These are phyloP conservation scores for Diaporthe sp. DNA, from an alignment of 2,329 filamentous ascomycete species.

Conservation along the genomic window DNA sequence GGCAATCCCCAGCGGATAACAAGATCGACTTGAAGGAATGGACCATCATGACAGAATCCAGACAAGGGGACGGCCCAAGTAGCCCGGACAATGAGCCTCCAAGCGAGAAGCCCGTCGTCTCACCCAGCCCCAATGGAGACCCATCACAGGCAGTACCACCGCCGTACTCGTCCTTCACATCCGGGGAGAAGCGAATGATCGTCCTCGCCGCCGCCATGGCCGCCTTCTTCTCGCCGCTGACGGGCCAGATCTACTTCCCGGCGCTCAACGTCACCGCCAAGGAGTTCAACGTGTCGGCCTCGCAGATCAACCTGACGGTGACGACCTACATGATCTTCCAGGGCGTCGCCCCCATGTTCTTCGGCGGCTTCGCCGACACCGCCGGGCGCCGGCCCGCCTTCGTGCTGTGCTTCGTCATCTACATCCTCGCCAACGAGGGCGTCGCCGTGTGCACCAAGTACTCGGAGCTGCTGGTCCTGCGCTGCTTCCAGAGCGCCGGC, in stretches of 20 bases:
- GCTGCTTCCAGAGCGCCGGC: slow-evolving; percentile 70
- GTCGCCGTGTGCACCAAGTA: slow-evolving; percentile 65
- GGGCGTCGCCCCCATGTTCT: slow-evolving; percentile 65
- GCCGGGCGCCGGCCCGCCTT: slow-evolving; percentile 69
- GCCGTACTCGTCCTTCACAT: slow-evolving; percentile 56
- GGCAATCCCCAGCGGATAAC: not conserved
- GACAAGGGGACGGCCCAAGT: not conserved
- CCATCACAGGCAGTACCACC: slow-evolving; percentile 37
- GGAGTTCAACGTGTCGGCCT: slow-evolving; percentile 59
- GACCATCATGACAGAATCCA: not conserved
- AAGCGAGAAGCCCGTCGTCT: slow-evolving; percentile 40
- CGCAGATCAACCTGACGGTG: slow-evolving; percentile 64
- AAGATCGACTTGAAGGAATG: not conserved
- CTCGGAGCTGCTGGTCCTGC: slow-evolving; percentile 64
- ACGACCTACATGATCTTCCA: slow-evolving; percentile 73
- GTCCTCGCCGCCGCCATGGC: slow-evolving; percentile 56
- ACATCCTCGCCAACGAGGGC: slow-evolving; percentile 67
- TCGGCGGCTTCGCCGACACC: slow-evolving; percentile 67
- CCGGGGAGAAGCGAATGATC: slow-evolving; percentile 57
- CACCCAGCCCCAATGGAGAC: slow-evolving; percentile 32
- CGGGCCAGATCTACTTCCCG: slow-evolving; percentile 68
- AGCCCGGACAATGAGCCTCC: slow-evolving; percentile 39
- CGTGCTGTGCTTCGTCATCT: slow-evolving; percentile 66
- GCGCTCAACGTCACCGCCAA: slow-evolving; percentile 63
- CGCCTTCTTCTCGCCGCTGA: slow-evolving; percentile 62